Evolutionary conservation across 371 early-diverging fungal species (phyloP), one percentile per base, ranked within the genome.

Genomic region (Syncephalastrum sp.): DNA sequence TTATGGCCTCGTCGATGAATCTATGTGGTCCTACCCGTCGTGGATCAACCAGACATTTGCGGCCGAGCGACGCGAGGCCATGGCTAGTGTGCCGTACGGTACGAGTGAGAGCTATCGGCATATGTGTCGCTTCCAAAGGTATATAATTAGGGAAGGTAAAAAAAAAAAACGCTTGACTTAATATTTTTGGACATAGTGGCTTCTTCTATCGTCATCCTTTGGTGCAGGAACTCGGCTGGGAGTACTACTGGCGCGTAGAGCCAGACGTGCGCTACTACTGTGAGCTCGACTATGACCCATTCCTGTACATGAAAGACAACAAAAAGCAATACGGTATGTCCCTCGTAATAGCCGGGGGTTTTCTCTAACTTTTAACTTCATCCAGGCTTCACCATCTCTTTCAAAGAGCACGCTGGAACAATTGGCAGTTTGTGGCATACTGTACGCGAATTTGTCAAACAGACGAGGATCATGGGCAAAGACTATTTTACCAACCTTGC

Each of bases 191-290:
- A 83, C 0, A 83, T 0, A 90, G 89, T 42, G 96, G 97, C 1
- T 88, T 86, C 51, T 91, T 95, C 65, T 92, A 82, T 73, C 59
- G 71, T 33, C 92, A 94, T 67, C 86, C 90, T 24, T 57, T 86
- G 2, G 67, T 93, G 5, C 38, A 49, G 23, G 53, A 60, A 41
- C 89, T 91, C 19, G 61, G 80, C 17, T 84, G 84, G 64, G 82
- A 87, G 24, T 93, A 81, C 53, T 88, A 91, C 64, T 95, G 96
- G 96, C 71, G 96, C 24, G 77, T 95, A 6, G 95, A 94, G 63
- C 95, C 95, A 0, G 89, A 83, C 53, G 88, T 93, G 6, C 68
- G 83, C 19, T 91, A 88, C 57, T 84, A 79, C 54, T 95, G 93
- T 66, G 82, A 91, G 13, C 60, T 95, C 13, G 84, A 79, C 41